Percentiles rank a stretch among this genome's conserved stretches.
Conservation (phyloP, 768 basidiomycete genomes). For the Pleurotus giganteus region DNA sequence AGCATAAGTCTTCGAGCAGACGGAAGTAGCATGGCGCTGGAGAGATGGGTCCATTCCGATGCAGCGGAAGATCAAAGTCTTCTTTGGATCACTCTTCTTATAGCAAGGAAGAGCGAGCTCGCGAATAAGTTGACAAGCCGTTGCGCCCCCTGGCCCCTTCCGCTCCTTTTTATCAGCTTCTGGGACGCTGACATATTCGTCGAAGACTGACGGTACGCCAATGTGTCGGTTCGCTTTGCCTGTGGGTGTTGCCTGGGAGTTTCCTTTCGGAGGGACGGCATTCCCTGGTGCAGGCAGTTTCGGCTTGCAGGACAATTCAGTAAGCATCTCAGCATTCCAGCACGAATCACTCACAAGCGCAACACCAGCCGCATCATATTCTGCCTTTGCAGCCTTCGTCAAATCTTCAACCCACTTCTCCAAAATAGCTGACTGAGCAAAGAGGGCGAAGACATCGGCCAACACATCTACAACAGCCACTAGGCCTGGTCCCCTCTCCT, state of each 20-base stretch:
- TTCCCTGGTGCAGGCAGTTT: not conserved
- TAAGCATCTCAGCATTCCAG: too few species aligned
- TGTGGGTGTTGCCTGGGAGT: not conserved
- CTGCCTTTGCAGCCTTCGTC: not conserved
- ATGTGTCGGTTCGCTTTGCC: not conserved
- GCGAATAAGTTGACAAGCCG: not conserved
- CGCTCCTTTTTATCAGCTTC: not conserved
- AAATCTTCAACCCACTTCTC: not conserved
- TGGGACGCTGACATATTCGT: not conserved
- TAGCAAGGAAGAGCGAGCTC: not conserved
- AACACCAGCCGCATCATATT: not conserved
- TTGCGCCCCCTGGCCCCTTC: not conserved
- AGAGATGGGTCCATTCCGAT: not conserved
- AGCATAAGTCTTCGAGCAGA: not conserved
- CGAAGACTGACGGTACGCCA: not conserved
- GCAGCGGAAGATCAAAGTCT: not conserved
- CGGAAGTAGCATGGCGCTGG: not conserved
- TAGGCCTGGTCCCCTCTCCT: not conserved
- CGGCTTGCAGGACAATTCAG: too few species aligned
- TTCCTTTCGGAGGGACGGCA: not conserved
- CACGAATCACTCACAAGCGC: not conserved
- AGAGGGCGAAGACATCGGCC: not conserved
- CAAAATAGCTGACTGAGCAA: not conserved
- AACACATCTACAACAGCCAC: not conserved
- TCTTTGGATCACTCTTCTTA: not conserved